Base-by-base conservation (phyloP, 129 eudicot genomes). In the Lonicera japonica region DNA sequence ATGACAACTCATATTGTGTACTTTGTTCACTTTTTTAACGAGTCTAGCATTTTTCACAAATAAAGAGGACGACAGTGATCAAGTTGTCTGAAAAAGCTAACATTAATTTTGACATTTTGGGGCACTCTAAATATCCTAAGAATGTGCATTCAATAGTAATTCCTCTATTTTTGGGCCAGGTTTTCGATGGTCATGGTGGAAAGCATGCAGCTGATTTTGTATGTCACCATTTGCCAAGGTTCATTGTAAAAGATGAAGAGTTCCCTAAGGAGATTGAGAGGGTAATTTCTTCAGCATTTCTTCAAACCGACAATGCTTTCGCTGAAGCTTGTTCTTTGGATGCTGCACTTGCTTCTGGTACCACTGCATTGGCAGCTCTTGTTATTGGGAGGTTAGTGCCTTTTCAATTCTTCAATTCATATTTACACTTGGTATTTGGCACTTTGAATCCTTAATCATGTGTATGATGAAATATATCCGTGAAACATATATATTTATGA, bases 151-250 rank as follows among this genome's bases (percentile, higher is more conserved):
- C 50, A 43, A 1, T 43, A 43, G 3, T 43, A 43, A 43, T 14
- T 2, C 8, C 8, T 43, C 50, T 14, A 29, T 29, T 2, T 29
- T 3, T 43, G 50, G 50, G 50, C 17, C 60, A 92, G 98, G 95
- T 92, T 57, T 92, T 92, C 22, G 96, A 92, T 80, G 98, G 98
- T 51, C 98, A 92, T 78, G 98, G 98, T 66, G 98, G 98, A 72
- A 92, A 82, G 76, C 91, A 87, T 78, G 98, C 98, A 7, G 98
- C 98, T 66, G 95, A 92, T 51, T 92, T 92, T 83, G 95, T 92
- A 21, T 78, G 96, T 70, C 18, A 83, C 70, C 84, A 88, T 88
- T 75, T 92, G 75, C 99, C 96, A 48, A 86, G 92, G 72, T 85
- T 85, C 60, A 87, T 92, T 19, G 79, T 71, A 24, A 77, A 82